Conservation (phyloP, 257 asterid genomes). For the Mentha longifolia region DNA sequence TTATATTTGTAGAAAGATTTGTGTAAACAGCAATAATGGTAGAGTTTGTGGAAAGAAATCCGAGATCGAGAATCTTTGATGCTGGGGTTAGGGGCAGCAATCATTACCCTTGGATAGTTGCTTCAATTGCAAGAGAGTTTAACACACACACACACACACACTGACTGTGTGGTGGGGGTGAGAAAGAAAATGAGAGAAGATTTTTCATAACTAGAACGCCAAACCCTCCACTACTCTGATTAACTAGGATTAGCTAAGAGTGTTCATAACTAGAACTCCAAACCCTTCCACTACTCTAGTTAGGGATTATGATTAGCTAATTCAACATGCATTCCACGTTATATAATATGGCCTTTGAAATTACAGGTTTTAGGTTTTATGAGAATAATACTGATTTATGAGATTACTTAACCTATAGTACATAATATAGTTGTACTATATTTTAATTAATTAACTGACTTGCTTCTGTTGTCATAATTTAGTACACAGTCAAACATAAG, state of each 20-base stretch:
- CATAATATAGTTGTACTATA: too few species aligned
- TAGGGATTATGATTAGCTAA: neutral
- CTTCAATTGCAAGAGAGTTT: slow-evolving; percentile 30
- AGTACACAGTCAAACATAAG: too few species aligned
- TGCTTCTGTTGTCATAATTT: too few species aligned
- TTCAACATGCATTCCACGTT: slow-evolving; percentile 5
- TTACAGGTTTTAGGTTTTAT: too few species aligned
- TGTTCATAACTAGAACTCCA: neutral
- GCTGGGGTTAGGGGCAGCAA: slow-evolving; percentile 14
- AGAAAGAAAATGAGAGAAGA: neutral
- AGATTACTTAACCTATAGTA: too few species aligned
- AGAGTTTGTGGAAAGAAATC: neutral
- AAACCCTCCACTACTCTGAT: neutral
- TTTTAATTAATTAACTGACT: too few species aligned
- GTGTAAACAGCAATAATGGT: neutral
- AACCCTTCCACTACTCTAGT: neutral
- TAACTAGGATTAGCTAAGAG: neutral
- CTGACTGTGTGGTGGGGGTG: neutral
- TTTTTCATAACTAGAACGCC: neutral
- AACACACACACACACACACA: slow-evolving; percentile 5
- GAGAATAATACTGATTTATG: too few species aligned
- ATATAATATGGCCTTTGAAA: too few species aligned
- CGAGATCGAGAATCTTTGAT: neutral
- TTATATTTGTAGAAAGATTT: neutral
- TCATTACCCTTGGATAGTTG: slow-evolving; percentile 22